Percentiles rank a stretch among this genome's conserved stretches.
phyloP scores from a whole-genome alignment of 371 early-diverging fungal species.

The Saksenaea vasiformis region DNA sequence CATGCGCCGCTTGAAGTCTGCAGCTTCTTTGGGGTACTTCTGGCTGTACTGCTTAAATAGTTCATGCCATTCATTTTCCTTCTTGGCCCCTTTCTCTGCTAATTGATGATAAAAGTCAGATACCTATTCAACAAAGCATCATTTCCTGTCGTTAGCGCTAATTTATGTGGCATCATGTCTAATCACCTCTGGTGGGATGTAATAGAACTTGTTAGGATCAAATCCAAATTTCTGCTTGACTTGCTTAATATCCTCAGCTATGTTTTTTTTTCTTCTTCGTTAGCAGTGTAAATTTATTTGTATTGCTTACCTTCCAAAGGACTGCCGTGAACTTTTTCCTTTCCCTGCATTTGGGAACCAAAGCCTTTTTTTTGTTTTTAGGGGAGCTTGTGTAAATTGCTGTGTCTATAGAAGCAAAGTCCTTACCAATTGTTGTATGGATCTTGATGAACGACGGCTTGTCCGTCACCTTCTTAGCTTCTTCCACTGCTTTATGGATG shows the following conservation, averaged over 20 bases:
- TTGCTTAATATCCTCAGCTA: conserved; percentile 83
- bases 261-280: background rate
- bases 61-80: conserved; percentile 76
- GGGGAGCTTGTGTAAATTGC: conserved; percentile 15
- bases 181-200: conserved; percentile 63
- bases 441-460: conserved; percentile 91
- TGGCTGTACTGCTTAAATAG: conserved; percentile 66
- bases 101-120: conserved; percentile 62
- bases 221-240: conserved; percentile 90
- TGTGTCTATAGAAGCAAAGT: background rate
- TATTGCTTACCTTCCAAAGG: conserved; percentile 71
- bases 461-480: conserved; percentile 81
- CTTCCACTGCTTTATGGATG: conserved; percentile 75
- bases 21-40: conserved; percentile 67
- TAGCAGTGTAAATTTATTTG: background rate
- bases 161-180: background rate
- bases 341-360: conserved; percentile 88
- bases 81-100: conserved; percentile 59
- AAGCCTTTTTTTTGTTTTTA: conserved; percentile 50
- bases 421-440: conserved; percentile 74
- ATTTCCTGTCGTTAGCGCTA: background rate
- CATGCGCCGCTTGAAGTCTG: conserved; percentile 81
- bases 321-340: conserved; percentile 89
- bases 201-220: conserved; percentile 73
- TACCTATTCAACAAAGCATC: conserved; percentile 30